A percentile compares a stretch with the other conserved stretches of the same genome.
These are phyloP conservation scores for Pseudogymnoascus sp. DNA, from an alignment of 2,329 filamentous ascomycete species.

Conservation along the genomic window DNA sequence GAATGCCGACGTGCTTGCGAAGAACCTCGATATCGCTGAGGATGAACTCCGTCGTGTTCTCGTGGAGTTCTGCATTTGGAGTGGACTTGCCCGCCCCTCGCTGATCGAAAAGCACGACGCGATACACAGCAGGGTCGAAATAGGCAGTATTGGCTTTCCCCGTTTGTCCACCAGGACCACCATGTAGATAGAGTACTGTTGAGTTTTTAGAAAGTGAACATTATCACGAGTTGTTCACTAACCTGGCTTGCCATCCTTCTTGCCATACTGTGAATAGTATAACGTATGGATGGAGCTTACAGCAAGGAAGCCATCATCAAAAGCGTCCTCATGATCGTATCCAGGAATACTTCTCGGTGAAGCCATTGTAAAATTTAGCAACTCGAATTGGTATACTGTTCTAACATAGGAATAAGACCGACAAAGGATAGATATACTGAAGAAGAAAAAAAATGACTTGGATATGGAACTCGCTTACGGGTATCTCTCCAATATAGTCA, in stretches of 20 bases:
- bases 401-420: neutral
- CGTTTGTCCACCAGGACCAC: conserved; percentile 32
- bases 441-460: neutral
- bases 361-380: conserved; percentile 1
- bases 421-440: neutral
- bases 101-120: conserved; percentile 39
- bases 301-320: conserved; percentile 26
- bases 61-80: conserved; percentile 31
- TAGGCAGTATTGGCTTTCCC: conserved; percentile 30
- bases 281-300: conserved; percentile 29
- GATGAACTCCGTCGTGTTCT: conserved; percentile 38
- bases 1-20: conserved; percentile 32
- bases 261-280: conserved; percentile 33
- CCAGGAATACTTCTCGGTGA: conserved; percentile 12
- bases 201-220: neutral
- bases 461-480: neutral
- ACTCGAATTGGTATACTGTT: neutral
- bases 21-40: conserved; percentile 37
- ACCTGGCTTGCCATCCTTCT: conserved; percentile 31
- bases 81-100: conserved; percentile 36
- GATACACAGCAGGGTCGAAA: conserved; percentile 37
- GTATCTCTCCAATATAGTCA: neutral
- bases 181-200: conserved; percentile 33
- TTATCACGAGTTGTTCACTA: conserved; percentile 3
- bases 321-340: conserved; percentile 28